Percentiles rank a stretch among this genome's conserved stretches.
These are phyloP conservation scores for Psilocybe subaeruginosa DNA, from an alignment of 768 basidiomycete species.

Conservation along the genomic window DNA sequence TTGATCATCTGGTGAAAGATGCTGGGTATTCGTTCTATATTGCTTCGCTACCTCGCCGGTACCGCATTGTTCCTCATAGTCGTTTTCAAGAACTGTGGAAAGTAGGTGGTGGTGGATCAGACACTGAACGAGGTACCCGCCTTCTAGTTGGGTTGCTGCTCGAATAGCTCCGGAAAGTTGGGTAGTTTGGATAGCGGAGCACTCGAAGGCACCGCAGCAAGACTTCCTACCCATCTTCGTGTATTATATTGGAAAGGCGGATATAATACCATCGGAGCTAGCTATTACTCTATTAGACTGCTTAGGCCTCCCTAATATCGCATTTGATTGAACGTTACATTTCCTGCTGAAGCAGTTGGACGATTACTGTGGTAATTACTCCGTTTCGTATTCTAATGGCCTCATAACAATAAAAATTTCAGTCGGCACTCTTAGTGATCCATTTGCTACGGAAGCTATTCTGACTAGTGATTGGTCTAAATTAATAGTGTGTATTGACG, in stretches of 20 bases:
- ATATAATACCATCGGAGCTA: constrained; percentile 1
- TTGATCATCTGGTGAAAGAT: background rate
- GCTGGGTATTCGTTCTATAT: background rate
- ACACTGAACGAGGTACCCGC: constrained; percentile 1
- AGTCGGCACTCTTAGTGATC: constrained; percentile 3
- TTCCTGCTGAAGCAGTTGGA: background rate
- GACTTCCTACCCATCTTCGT: background rate
- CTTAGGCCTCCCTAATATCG: background rate
- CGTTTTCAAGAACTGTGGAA: background rate
- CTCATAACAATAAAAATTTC: background rate
- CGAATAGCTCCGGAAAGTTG: background rate
- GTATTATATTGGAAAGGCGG: background rate
- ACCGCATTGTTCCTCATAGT: constrained; percentile 10
- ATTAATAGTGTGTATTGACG: background rate
- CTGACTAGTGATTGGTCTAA: constrained; percentile 4
- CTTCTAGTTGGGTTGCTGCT: constrained; percentile 5
- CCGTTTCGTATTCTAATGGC: background rate
- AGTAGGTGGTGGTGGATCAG: background rate
- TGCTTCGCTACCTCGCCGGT: constrained; percentile 13
- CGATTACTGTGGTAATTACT: background rate
- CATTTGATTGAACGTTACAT: background rate
- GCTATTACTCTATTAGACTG: background rate
- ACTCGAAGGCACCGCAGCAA: background rate
- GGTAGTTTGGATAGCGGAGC: constrained; percentile 9
- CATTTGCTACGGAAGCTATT: constrained; percentile 9